Conservation (phyloP, 2,329 filamentous ascomycete species). For the Talaromyces sp. region DNA sequence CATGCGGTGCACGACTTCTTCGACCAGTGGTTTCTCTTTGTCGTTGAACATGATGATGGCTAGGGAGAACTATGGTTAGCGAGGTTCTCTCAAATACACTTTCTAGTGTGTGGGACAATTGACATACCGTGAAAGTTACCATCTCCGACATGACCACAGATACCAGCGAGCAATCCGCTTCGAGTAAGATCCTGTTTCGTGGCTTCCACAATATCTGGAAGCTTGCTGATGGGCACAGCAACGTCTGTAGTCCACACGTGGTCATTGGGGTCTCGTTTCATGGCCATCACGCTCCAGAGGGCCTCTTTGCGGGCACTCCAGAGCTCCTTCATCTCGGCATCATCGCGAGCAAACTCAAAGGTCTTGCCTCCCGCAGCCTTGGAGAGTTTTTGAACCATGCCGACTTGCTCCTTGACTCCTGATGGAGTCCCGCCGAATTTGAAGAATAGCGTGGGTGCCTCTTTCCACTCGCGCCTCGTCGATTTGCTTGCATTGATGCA, state of each 20-base stretch:
- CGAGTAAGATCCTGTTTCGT: constrained; percentile 61
- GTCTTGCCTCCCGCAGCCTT: constrained; percentile 50
- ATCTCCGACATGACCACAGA: constrained; percentile 70
- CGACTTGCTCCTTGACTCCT: constrained; percentile 60
- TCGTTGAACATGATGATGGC: constrained; percentile 60
- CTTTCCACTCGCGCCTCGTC: constrained; percentile 56
- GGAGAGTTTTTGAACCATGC: constrained; percentile 55
- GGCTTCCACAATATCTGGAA: constrained; percentile 68
- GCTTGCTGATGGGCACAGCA: constrained; percentile 66
- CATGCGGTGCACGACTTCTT: constrained; percentile 62
- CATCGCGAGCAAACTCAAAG: constrained; percentile 63
- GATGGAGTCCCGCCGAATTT: constrained; percentile 65
- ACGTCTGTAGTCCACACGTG: constrained; percentile 77
- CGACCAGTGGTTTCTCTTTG: constrained; percentile 50
- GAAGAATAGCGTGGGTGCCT: constrained; percentile 67
- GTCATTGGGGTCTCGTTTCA: constrained; percentile 54
- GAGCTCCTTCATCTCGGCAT: constrained; percentile 62
- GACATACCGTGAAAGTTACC: constrained; percentile 63
- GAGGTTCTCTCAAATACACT: constrained; percentile 8
- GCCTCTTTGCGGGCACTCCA: constrained; percentile 74
- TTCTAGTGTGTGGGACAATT: background rate
- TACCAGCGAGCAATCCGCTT: constrained; percentile 59
- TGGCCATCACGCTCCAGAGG: constrained; percentile 66
- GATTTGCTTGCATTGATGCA: constrained; percentile 55
- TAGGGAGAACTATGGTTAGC: constrained; percentile 19